Percentiles rank a stretch among this genome's conserved stretches.
Evolutionary conservation across 2,329 filamentous ascomycete species (phyloP).

Genomic region (Tolypocladium pustulatum): DNA sequence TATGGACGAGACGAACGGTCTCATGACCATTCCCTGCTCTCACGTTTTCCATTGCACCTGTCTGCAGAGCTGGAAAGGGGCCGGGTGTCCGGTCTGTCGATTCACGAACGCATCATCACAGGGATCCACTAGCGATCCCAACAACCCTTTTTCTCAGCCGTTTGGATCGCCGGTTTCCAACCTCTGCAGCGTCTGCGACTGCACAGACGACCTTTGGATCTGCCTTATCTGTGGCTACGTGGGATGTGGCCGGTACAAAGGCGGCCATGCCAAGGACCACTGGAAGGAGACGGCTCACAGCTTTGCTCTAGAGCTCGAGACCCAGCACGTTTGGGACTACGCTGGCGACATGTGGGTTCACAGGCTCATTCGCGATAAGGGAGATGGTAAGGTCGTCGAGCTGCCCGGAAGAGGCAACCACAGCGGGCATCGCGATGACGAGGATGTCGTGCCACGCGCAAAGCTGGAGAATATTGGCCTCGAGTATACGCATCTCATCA

Average conservation of each 20-base stretch:
- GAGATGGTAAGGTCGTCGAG: slow-evolving; percentile 85
- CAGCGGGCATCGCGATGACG: slow-evolving; percentile 29
- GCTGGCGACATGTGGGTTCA: slow-evolving; percentile 93
- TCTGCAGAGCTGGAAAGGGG: slow-evolving; percentile 90
- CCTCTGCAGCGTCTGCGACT: slow-evolving; percentile 73
- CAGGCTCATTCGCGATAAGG: slow-evolving; percentile 85
- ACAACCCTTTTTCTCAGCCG: slow-evolving; percentile 40
- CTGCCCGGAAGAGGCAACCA: slow-evolving; percentile 49
- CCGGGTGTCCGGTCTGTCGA: slow-evolving; percentile 87
- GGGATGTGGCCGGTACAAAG: slow-evolving; percentile 89
- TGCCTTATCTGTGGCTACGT: slow-evolving; percentile 89
- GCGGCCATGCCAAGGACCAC: slow-evolving; percentile 85
- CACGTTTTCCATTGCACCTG: slow-evolving; percentile 97
- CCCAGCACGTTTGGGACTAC: slow-evolving; percentile 97
- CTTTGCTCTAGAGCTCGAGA: slow-evolving; percentile 85
- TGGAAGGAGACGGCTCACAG: slow-evolving; percentile 84
- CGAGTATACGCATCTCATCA: slow-evolving; percentile 91
- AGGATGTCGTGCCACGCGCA: slow-evolving; percentile 60
- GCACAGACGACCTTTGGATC: slow-evolving; percentile 79
- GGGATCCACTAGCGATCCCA: slow-evolving; percentile 27
- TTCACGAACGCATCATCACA: slow-evolving; percentile 53
- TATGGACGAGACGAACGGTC: slow-evolving; percentile 94
- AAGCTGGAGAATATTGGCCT: slow-evolving; percentile 70
- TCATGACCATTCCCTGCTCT: slow-evolving; percentile 93
- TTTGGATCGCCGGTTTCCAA: slow-evolving; percentile 53